Evolutionary conservation across 1,284 basidiomycete species (phyloP).

Genomic region (Xanthoconium separans): DNA sequence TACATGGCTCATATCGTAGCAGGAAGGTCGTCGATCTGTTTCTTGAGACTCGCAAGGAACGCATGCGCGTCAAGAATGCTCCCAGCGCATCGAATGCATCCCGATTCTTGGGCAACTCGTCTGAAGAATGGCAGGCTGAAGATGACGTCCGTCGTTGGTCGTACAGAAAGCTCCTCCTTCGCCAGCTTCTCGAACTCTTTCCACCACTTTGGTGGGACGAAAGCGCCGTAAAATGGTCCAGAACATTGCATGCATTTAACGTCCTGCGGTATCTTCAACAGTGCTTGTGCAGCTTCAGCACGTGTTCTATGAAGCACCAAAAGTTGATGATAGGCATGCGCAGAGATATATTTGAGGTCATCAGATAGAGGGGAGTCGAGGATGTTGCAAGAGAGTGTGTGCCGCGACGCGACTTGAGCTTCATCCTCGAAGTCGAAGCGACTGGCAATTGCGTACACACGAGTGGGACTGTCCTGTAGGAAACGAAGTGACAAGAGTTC

Average conservation of each 20-base stretch:
- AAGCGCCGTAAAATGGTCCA: slow-evolving; percentile 45
- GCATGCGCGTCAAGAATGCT: slow-evolving; percentile 60
- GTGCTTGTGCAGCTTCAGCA: slow-evolving; percentile 44
- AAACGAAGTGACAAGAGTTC: slow-evolving; percentile 52
- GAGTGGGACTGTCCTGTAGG: slow-evolving; percentile 46
- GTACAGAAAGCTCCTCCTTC: slow-evolving; percentile 49
- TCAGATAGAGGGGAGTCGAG: slow-evolving; percentile 54
- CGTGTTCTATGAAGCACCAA: slow-evolving; percentile 58
- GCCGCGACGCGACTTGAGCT: slow-evolving; percentile 49
- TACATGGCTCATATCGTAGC: slow-evolving; percentile 44
- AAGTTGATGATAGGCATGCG: slow-evolving; percentile 63
- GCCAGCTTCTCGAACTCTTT: slow-evolving; percentile 54
- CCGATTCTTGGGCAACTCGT: slow-evolving; percentile 45
- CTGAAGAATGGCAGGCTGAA: slow-evolving; percentile 62
- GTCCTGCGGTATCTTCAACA: slow-evolving; percentile 46
- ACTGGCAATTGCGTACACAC: slow-evolving; percentile 69
- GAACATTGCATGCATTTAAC: slow-evolving; percentile 70
- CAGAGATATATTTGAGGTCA: slow-evolving; percentile 65
- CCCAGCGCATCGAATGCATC: slow-evolving; percentile 58
- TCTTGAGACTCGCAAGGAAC: slow-evolving; percentile 54
- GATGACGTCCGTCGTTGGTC: slow-evolving; percentile 59
- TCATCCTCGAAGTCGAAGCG: slow-evolving; percentile 62
- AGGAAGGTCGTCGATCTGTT: slow-evolving; percentile 58
- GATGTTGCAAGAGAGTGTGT: slow-evolving; percentile 55
- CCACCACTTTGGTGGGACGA: slow-evolving; percentile 68